Percentiles rank a stretch among this genome's conserved stretches.
Conservation (phyloP, 1,139 yeast species). For the Neolecta irregularis region DNA sequence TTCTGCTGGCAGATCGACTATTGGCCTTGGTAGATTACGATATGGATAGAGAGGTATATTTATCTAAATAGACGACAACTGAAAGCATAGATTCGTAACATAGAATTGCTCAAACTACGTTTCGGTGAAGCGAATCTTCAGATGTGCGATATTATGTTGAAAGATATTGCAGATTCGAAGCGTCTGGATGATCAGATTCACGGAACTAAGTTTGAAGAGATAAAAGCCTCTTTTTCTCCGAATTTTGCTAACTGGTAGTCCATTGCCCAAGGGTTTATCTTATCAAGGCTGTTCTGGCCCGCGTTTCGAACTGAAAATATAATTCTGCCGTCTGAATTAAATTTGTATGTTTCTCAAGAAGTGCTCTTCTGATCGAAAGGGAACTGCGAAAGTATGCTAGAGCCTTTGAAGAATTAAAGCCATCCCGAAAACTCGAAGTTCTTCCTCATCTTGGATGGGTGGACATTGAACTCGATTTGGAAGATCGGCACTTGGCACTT, state of each 20-base stretch:
- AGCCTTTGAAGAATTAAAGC: slow-evolving; percentile 31
- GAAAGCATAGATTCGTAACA: slow-evolving; percentile 24
- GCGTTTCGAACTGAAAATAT: slow-evolving; percentile 30
- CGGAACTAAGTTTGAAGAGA: slow-evolving; percentile 8
- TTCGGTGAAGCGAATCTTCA: slow-evolving; percentile 54
- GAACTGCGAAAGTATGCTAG: slow-evolving; percentile 33
- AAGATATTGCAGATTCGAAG: slow-evolving; percentile 38
- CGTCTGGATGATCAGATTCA: slow-evolving; percentile 20
- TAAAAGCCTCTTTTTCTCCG: not conserved
- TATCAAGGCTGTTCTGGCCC: slow-evolving; percentile 38
- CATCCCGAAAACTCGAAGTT: slow-evolving; percentile 45
- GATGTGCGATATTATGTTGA: slow-evolving; percentile 69
- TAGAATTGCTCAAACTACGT: slow-evolving; percentile 43
- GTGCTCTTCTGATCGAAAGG: slow-evolving; percentile 1
- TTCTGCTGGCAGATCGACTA: slow-evolving; percentile 47
- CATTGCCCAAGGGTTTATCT: slow-evolving; percentile 26
- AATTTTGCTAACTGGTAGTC: too few relatives aligned
- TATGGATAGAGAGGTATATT: slow-evolving; percentile 22
- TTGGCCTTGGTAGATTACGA: slow-evolving; percentile 35
- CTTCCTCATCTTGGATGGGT: slow-evolving; percentile 51
- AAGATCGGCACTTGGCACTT: slow-evolving; percentile 28
- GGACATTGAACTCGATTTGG: slow-evolving; percentile 40
- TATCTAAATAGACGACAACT: not conserved
- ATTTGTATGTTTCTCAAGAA: not conserved
- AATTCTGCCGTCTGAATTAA: slow-evolving; percentile 30